Conservation (phyloP, 257 asterid species). For the Catharanthus roseus region DNA sequence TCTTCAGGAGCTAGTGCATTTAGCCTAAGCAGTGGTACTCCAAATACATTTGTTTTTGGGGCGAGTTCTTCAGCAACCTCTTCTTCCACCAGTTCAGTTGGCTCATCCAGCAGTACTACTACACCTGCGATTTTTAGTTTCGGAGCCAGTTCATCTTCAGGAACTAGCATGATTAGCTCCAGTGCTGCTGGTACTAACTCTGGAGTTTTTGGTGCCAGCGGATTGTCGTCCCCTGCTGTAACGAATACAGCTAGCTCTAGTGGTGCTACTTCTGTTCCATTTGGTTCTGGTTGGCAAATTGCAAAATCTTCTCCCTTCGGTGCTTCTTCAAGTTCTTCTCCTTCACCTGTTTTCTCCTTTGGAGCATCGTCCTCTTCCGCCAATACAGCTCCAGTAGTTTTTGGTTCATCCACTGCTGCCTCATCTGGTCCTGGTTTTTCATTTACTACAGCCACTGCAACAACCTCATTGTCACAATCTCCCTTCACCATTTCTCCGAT, state of each 20-base stretch:
- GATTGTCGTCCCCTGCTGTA: conserved; percentile 38
- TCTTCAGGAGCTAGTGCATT: conserved; percentile 6
- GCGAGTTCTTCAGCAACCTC: conserved; percentile 37
- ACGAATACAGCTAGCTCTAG: conserved; percentile 33
- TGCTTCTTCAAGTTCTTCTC: conserved; percentile 34
- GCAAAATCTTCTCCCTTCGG: conserved; percentile 33
- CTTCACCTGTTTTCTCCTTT: conserved; percentile 42
- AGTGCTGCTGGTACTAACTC: conserved; percentile 23
- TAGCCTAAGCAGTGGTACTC: conserved; percentile 6
- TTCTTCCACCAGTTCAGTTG: conserved; percentile 29
- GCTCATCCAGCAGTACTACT: conserved; percentile 26
- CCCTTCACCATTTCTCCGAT: conserved; percentile 16
- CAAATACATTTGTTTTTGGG: conserved; percentile 25
- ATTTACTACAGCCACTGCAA: conserved; percentile 33
- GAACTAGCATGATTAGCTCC: conserved; percentile 28
- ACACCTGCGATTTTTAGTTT: conserved; percentile 33
- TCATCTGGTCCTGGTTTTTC: conserved; percentile 32
- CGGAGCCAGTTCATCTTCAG: conserved; percentile 27
- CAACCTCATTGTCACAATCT: conserved; percentile 28
- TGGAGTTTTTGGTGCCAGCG: conserved; percentile 37
- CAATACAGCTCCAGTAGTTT: conserved; percentile 27
- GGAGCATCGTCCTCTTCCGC: conserved; percentile 43
- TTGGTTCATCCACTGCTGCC: conserved; percentile 33
- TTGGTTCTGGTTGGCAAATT: conserved; percentile 43
- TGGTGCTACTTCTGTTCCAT: conserved; percentile 26